These are phyloP conservation scores for Miscanthus sacchariflorus DNA, from an alignment of 202 grass and related monocot genomes.

Conservation along the genomic window DNA sequence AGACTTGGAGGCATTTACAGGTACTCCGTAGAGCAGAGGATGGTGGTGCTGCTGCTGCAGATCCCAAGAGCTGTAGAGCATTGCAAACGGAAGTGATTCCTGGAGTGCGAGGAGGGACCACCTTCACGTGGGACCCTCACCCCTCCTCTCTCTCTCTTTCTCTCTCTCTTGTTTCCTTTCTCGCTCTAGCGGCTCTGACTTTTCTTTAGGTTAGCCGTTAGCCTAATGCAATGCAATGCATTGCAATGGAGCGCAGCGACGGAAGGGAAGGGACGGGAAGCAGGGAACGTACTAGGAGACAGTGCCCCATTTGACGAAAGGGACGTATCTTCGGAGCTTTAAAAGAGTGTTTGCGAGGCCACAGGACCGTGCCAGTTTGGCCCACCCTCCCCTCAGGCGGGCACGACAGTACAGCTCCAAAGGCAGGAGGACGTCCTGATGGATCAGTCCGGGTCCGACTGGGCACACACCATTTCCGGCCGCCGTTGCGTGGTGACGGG, in stretches of 20 bases:
- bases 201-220: constrained; percentile 12
- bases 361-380: not conserved
- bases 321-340: constrained; percentile 45
- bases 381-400: not conserved
- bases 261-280: constrained; percentile 1
- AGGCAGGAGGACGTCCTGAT: not conserved
- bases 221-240: not conserved
- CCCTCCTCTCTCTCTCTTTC: not conserved
- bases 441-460: not conserved
- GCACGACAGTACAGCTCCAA: constrained; percentile 15
- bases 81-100: constrained; percentile 1
- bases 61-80: not conserved
- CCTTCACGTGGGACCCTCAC: constrained; percentile 14
- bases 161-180: constrained; percentile 24
- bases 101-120: constrained; percentile 44
- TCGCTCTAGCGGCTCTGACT: not conserved
- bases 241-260: not conserved
- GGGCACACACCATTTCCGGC: no score
- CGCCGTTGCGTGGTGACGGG: no score
- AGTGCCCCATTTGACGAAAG: constrained; percentile 55
- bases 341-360: no score
- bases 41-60: not conserved
- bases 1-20: no score
- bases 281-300: constrained; percentile 3
- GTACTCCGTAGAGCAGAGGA: not conserved